These are phyloP conservation scores for Trichoderma erinaceum DNA, from an alignment of 495 filamentous ascomycete species.

Conservation along the genomic window DNA sequence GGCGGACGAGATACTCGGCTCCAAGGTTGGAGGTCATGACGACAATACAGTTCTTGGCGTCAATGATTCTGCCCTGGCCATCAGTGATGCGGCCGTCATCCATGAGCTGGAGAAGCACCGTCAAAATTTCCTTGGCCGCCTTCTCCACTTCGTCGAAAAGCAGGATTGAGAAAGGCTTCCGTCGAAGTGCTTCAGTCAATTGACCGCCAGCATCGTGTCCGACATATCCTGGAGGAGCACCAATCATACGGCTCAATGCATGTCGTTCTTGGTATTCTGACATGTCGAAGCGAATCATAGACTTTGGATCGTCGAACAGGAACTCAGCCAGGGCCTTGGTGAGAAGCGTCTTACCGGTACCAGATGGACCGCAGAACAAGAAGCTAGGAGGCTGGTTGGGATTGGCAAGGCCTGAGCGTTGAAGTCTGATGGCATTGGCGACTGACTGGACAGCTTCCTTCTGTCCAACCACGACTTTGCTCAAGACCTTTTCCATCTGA, in stretches of 20 bases:
- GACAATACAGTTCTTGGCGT: conserved; percentile 96
- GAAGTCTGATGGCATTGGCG: conserved; percentile 90
- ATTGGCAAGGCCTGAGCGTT: conserved; percentile 87
- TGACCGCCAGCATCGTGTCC: conserved; percentile 95
- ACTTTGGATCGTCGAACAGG: conserved; percentile 92
- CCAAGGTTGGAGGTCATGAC: conserved; percentile 98
- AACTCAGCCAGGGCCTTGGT: conserved; percentile 97
- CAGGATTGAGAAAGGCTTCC: conserved; percentile 93
- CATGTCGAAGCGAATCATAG: conserved; percentile 99
- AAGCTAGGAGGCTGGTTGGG: conserved; percentile 96
- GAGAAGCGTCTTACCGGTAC: conserved; percentile 94
- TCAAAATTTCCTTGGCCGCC: conserved; percentile 94
- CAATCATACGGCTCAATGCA: conserved; percentile 93
- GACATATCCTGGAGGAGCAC: conserved; percentile 93
- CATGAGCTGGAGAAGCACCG: conserved; percentile 95
- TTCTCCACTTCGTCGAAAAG: conserved; percentile 98
- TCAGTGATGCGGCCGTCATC: conserved; percentile 98
- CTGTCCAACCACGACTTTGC: conserved; percentile 83
- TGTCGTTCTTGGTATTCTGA: conserved; percentile 98
- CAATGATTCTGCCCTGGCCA: conserved; percentile 88
- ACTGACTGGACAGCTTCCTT: conserved; percentile 91
- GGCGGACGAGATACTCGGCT: conserved; percentile 83
- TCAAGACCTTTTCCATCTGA: conserved; percentile 82
- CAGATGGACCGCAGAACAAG: conserved; percentile 96
- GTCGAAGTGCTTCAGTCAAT: conserved; percentile 86